phyloP scores from a whole-genome alignment of 1,284 basidiomycete species.

The Phlebopus sp. region DNA sequence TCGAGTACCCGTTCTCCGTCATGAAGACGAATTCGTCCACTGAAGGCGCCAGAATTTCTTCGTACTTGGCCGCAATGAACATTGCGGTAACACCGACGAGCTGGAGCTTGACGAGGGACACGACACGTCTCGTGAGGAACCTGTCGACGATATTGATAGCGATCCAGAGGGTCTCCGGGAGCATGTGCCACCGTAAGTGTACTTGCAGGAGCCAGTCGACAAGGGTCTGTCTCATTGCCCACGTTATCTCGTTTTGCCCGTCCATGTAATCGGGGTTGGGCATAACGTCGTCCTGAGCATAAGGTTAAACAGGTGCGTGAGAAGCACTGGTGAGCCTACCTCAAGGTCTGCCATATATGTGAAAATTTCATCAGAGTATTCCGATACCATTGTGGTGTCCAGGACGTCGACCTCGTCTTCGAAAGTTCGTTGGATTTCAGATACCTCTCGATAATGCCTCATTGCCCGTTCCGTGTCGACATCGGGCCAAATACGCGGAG shows the following conservation, averaged over 20 bases:
- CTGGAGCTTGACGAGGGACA: conserved; percentile 94
- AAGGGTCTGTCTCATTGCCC: conserved; percentile 93
- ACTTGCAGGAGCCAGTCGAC: conserved; percentile 99
- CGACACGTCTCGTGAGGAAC: conserved; percentile 90
- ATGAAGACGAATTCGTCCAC: conserved; percentile 97
- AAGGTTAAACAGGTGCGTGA: conserved; percentile 6
- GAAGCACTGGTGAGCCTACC: conserved; percentile 44
- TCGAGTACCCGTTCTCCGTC: conserved; percentile 92
- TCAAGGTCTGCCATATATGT: conserved; percentile 92
- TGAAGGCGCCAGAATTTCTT: conserved; percentile 93
- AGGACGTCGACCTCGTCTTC: conserved; percentile 81
- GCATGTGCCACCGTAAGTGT: conserved; percentile 94
- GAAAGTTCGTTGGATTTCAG: conserved; percentile 69
- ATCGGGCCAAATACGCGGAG: conserved; percentile 65
- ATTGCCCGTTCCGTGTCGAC: conserved; percentile 56
- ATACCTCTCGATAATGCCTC: conserved; percentile 57
- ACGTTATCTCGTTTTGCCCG: conserved; percentile 91
- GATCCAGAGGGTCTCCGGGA: conserved; percentile 98
- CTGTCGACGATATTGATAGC: conserved; percentile 97
- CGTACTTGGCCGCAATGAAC: conserved; percentile 98
- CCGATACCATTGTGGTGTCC: conserved; percentile 97
- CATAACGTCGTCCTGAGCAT: conserved; percentile 77
- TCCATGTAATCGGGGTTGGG: conserved; percentile 94
- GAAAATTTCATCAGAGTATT: conserved; percentile 98
- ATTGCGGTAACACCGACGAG: conserved; percentile 97